A percentile compares a stretch with the other conserved stretches of the same genome.
These are phyloP conservation scores for Trypanosoma brucei DNA, from an alignment of 208 protist species.

Conservation along the genomic window DNA sequence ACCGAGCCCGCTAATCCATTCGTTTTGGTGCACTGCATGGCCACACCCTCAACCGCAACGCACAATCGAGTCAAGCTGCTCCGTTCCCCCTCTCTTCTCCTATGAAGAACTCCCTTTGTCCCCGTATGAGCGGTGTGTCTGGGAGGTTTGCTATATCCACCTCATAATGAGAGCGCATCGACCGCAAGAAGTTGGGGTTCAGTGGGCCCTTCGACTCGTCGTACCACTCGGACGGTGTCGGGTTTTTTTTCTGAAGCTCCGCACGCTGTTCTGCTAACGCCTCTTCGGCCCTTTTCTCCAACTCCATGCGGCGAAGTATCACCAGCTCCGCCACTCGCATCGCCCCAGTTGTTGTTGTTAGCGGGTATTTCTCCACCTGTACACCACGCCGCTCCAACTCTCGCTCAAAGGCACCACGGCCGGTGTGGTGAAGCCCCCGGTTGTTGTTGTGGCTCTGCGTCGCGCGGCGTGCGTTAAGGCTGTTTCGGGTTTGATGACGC, in stretches of 20 bases:
- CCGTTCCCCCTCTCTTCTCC: background rate
- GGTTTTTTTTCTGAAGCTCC: constrained; percentile 19
- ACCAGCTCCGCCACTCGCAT: constrained; percentile 83
- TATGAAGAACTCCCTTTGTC: background rate
- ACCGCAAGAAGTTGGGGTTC: constrained; percentile 73
- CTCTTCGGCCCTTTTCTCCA: constrained; percentile 57
- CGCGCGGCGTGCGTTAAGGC: constrained; percentile 44
- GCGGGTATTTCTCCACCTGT: constrained; percentile 75
- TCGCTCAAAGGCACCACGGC: constrained; percentile 79
- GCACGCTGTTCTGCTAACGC: constrained; percentile 42
- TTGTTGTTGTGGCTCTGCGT: constrained; percentile 88
- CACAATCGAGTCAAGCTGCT: background rate
- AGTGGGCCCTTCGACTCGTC: constrained; percentile 76
- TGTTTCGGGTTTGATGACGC: constrained; percentile 61
- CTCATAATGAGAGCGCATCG: constrained; percentile 76
- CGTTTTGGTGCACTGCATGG: too few relatives aligned
- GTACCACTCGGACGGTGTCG: constrained; percentile 73
- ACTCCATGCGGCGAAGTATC: constrained; percentile 61
- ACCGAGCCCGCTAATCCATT: too few relatives aligned
- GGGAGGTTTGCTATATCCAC: constrained; percentile 62
- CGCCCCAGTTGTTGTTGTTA: constrained; percentile 80
- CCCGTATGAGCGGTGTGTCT: constrained; percentile 33
- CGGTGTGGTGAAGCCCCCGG: constrained; percentile 80
- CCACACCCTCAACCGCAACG: background rate
- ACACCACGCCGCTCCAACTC: constrained; percentile 79